Evolutionary conservation across 1,139 yeast species (phyloP).

Genomic region (Zygosaccharomyces sapae): DNA sequence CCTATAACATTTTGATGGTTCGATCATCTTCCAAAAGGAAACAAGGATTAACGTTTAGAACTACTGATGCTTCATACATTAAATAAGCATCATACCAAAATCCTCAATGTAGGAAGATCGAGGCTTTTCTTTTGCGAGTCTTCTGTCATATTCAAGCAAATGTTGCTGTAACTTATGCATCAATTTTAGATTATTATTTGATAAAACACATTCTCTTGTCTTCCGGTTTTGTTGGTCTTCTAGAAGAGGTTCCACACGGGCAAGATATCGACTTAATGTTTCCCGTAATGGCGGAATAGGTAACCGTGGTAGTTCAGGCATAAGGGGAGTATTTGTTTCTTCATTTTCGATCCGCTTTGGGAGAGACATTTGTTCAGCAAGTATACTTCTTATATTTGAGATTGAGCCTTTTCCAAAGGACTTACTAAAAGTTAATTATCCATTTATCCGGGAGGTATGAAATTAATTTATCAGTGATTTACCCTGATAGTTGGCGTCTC

Average conservation of each 20-base stretch:
- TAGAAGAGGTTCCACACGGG: conserved; percentile 69
- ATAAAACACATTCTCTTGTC: conserved; percentile 60
- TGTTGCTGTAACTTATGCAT: conserved; percentile 22
- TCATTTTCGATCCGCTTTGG: not conserved
- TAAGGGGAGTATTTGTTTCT: not conserved
- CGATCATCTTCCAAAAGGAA: conserved; percentile 88
- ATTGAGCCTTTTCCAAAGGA: no score
- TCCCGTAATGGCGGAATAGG: conserved; percentile 74
- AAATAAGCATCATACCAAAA: conserved; percentile 90
- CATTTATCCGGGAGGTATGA: no score
- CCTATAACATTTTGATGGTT: conserved; percentile 54
- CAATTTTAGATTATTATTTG: conserved; percentile 50
- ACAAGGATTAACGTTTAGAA: conserved; percentile 80
- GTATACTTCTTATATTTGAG: not conserved
- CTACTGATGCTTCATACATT: conserved; percentile 84
- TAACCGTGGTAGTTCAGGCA: conserved; percentile 31
- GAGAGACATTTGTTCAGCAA: not conserved
- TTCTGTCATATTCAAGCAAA: conserved; percentile 45
- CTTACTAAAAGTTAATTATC: no score
- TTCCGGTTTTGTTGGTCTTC: conserved; percentile 62
- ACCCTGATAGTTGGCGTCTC: no score
- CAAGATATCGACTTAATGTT: conserved; percentile 61
- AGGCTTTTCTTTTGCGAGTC: conserved; percentile 59
- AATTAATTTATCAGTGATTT: not conserved
- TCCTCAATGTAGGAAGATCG: conserved; percentile 79